phyloP scores from a whole-genome alignment of 306 rosid species.

The Lotus japonicus region DNA sequence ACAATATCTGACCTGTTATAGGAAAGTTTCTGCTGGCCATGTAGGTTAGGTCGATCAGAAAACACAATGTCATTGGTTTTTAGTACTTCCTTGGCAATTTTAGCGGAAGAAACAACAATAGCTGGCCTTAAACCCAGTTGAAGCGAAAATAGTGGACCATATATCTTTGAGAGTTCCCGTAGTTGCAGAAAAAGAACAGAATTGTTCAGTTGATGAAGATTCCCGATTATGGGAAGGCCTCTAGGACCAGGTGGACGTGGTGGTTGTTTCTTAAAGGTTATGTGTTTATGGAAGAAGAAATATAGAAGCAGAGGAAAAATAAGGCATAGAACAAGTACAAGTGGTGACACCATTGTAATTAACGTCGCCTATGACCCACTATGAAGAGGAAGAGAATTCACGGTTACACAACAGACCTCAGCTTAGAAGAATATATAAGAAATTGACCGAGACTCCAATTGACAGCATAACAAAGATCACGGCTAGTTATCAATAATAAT shows the following conservation, averaged over 20 bases:
- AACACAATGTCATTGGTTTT: slow-evolving; percentile 19
- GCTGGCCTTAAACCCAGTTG: slow-evolving; percentile 24
- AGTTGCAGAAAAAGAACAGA: slow-evolving; percentile 14
- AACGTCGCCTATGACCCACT: not conserved
- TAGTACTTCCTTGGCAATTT: not conserved
- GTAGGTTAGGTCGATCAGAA: slow-evolving; percentile 21
- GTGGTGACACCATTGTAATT: not conserved
- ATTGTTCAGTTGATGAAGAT: slow-evolving; percentile 31
- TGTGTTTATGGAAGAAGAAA: not conserved
- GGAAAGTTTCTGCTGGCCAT: slow-evolving; percentile 19
- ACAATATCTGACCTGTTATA: slow-evolving; percentile 25
- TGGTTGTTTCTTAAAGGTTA: not conserved
- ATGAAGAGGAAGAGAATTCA: not conserved
- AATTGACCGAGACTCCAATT: too few relatives aligned
- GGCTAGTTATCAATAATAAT: too few relatives aligned
- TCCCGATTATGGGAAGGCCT: slow-evolving; percentile 38
- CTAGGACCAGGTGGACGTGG: slow-evolving; percentile 34
- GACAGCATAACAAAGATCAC: too few relatives aligned
- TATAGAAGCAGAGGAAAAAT: not conserved
- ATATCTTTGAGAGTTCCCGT: slow-evolving; percentile 13
- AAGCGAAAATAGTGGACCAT: slow-evolving; percentile 32
- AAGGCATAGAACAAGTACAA: not conserved
- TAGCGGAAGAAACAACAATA: slow-evolving; percentile 18
- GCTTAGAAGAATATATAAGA: not conserved
- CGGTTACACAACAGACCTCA: too few relatives aligned